A percentile compares a stretch with the other conserved stretches of the same genome.
Evolutionary conservation across 495 filamentous ascomycete genomes (phyloP).

Genomic region (Gamarada debralockiae): DNA sequence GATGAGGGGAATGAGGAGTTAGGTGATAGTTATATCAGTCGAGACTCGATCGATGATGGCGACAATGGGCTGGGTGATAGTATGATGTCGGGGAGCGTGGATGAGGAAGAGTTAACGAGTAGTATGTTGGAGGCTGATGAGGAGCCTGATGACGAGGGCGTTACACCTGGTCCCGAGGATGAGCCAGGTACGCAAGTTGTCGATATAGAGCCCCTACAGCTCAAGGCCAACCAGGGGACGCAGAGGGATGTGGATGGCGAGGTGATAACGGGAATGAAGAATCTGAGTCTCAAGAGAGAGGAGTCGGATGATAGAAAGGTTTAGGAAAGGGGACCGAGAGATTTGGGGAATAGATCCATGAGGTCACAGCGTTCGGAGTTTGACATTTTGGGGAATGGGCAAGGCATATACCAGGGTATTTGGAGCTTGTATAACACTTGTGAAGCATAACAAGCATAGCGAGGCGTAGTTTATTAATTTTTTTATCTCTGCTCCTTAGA

Average conservation of each 20-base stretch:
- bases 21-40: conserved; percentile 58
- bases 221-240: neutral
- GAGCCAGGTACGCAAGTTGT: conserved; percentile 19
- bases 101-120: conserved; percentile 32
- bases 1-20: conserved; percentile 48
- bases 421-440: conserved; percentile 1
- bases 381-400: neutral
- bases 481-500: neutral
- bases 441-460: conserved; percentile 2
- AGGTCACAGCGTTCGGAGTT: neutral
- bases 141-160: conserved; percentile 25
- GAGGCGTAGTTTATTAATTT: neutral
- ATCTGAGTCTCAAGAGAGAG: conserved; percentile 12
- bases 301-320: conserved; percentile 15
- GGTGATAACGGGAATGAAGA: conserved; percentile 45
- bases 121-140: conserved; percentile 35
- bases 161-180: conserved; percentile 21
- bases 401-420: conserved; percentile 4
- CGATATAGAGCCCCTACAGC: neutral
- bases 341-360: neutral
- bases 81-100: conserved; percentile 30
- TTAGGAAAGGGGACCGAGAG: neutral
- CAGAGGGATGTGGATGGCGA: conserved; percentile 39
- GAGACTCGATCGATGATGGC: conserved; percentile 38
- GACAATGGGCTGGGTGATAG: conserved; percentile 31